Base-by-base conservation (phyloP, 2,329 filamentous ascomycete genomes). In the Colletotrichum plurivorum region DNA sequence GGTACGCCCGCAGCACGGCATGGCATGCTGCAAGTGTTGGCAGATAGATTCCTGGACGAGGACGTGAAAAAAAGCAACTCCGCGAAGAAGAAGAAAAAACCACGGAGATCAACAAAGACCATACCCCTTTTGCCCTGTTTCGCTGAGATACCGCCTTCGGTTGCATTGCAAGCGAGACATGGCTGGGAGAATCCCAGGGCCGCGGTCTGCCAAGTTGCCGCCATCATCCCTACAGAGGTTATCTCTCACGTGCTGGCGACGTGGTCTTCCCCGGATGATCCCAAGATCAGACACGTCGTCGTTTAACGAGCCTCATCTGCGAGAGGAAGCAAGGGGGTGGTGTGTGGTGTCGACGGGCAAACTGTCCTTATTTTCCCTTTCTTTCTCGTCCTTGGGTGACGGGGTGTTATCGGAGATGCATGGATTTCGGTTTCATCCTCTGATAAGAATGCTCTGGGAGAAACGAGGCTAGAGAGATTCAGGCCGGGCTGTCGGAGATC, bases 281-380 rank as follows among this genome's bases (percentile, higher is more conserved):
- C 46, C 51, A 49, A 60, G 52, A 59, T 66, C 62, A 69, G 66
- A 69, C 66, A 60, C 39, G 49, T 54, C 55, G 45, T 60, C 31
- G 62, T 55, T 55, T 51, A 55, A 52, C 62, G 66, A 69, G 66
- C 66, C 66, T 69, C 66, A 69, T 66, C 51, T 69, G 59, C 41
- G 43, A 54, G 43, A 54, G 20, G 51, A 16, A 15, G 54, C 12
- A 12, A 36, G 52, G 27, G 48, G 53, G 39, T 25, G 36, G 22
- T 39, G 45, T 45, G 41, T 16, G 41, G 59, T 22, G 65, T 53
- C 52, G 58, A 36, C 31, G 3, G 31, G 31, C 31, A 36, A 36
- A 36, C 10, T 36, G 31, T 36, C 31, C 10, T 36, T 36, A 36
- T 36, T 10, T 36, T 36, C 31, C 8, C 31, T 36, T 36, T 36